phyloP scores from a whole-genome alignment of 768 basidiomycete species.

The Boletus speciosus region DNA sequence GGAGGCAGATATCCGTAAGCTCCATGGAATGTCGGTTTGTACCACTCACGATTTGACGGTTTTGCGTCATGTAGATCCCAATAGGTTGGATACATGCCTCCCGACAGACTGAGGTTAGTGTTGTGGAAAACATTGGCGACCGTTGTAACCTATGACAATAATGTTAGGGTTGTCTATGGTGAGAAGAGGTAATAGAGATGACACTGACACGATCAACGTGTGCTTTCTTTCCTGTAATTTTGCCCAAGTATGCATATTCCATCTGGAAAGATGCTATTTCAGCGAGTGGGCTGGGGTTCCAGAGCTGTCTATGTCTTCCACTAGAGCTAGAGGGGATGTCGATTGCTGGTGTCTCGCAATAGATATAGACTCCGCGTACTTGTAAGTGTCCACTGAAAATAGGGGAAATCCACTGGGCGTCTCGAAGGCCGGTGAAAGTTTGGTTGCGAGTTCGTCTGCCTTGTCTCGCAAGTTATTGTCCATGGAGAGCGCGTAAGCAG shows the following conservation, averaged over 20 bases:
- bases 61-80: conserved; percentile 52
- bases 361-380: conserved; percentile 33
- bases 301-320: conserved; percentile 15
- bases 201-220: conserved; percentile 53
- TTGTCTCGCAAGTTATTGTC: conserved; percentile 59
- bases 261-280: conserved; percentile 82
- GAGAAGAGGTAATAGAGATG: neutral
- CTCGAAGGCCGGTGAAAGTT: conserved; percentile 69
- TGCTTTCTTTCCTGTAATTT: conserved; percentile 65
- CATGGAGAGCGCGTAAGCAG: conserved; percentile 73
- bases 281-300: conserved; percentile 50
- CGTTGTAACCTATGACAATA: conserved; percentile 38
- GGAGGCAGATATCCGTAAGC: neutral
- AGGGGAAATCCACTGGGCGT: conserved; percentile 68
- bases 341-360: neutral
- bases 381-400: conserved; percentile 64
- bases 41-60: conserved; percentile 46
- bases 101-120: conserved; percentile 43
- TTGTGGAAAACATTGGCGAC: conserved; percentile 47
- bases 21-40: neutral
- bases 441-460: conserved; percentile 76
- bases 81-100: conserved; percentile 60
- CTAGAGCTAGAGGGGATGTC: conserved; percentile 1
- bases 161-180: neutral
- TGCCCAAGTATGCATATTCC: conserved; percentile 82